Evolutionary conservation across 768 basidiomycete genomes (phyloP).

Genomic region (Suillus hirtellus): DNA sequence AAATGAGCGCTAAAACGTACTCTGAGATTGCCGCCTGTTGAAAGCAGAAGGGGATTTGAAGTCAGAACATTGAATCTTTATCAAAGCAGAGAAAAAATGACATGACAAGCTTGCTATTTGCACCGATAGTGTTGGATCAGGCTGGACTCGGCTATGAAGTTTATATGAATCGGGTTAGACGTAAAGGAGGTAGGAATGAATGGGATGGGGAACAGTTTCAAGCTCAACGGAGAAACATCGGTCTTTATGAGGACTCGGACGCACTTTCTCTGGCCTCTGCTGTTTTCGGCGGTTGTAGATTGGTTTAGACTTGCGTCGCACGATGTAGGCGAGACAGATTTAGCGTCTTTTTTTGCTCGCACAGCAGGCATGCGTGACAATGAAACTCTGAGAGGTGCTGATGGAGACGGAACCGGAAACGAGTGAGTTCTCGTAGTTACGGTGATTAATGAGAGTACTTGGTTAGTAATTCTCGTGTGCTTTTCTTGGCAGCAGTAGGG

Average conservation of each 20-base stretch:
- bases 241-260: slow-evolving; percentile 52
- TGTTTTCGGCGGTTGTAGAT: slow-evolving; percentile 56
- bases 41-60: slow-evolving; percentile 30
- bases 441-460: slow-evolving; percentile 19
- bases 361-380: slow-evolving; percentile 55
- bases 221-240: slow-evolving; percentile 55
- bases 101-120: slow-evolving; percentile 34
- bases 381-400: slow-evolving; percentile 22
- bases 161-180: slow-evolving; percentile 38
- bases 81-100: slow-evolving; percentile 32
- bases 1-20: slow-evolving; percentile 43
- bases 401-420: slow-evolving; percentile 25
- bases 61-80: slow-evolving; percentile 34
- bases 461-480: slow-evolving; percentile 9
- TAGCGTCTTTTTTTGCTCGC: slow-evolving; percentile 65
- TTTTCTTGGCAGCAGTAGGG: slow-evolving; percentile 11
- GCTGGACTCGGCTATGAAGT: slow-evolving; percentile 37
- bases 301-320: slow-evolving; percentile 61
- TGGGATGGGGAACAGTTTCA: slow-evolving; percentile 14
- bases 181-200: slow-evolving; percentile 30
- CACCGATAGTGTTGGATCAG: slow-evolving; percentile 13
- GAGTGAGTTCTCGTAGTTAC: slow-evolving; percentile 12
- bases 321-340: slow-evolving; percentile 63
- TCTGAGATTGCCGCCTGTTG: slow-evolving; percentile 81
- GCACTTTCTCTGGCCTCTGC: slow-evolving; percentile 80